Percentiles rank a stretch among this genome's conserved stretches.
These are phyloP conservation scores for Thinopyrum obtusiflorum DNA, from an alignment of 202 grass and related monocot genomes.

Conservation along the genomic window DNA sequence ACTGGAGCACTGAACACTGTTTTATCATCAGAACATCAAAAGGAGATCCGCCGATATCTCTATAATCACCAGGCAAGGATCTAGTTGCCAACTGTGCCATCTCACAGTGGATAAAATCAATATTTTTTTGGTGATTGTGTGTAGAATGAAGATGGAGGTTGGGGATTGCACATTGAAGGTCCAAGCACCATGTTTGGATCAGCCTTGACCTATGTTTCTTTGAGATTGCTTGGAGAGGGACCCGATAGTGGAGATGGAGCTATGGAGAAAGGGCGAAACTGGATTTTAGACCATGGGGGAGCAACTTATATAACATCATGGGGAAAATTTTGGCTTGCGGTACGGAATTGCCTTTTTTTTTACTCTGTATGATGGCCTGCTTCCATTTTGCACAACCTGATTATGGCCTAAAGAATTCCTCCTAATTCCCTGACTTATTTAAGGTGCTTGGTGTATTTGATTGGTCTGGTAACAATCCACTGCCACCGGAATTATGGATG, in stretches of 20 bases:
- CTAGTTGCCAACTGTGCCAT: neutral
- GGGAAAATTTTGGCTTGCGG: conserved; percentile 97
- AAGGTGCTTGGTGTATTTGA: conserved; percentile 98
- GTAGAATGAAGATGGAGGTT: conserved; percentile 92
- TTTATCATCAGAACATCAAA: conserved; percentile 73
- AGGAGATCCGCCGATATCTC: conserved; percentile 84
- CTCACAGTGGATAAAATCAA: conserved; percentile 1
- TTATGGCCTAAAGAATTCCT: neutral
- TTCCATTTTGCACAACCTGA: conserved; percentile 21
- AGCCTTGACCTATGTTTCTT: conserved; percentile 64
- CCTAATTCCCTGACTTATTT: conserved; percentile 30
- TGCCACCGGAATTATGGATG: conserved; percentile 93
- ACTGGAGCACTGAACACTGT: conserved; percentile 69
- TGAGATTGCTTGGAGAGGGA: conserved; percentile 87
- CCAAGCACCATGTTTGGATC: conserved; percentile 97
- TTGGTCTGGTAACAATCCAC: conserved; percentile 93
- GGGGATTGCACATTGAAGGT: conserved; percentile 95
- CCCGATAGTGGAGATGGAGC: conserved; percentile 64
- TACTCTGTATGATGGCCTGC: conserved; percentile 6
- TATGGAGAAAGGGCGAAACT: conserved; percentile 81
- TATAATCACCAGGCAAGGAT: conserved; percentile 86
- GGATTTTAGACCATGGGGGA: conserved; percentile 86
- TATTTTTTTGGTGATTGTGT: neutral
- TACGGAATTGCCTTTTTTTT: conserved; percentile 18
- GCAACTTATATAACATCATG: conserved; percentile 89